A percentile compares a stretch with the other conserved stretches of the same genome.
These are phyloP conservation scores for Henckelia pumila DNA, from an alignment of 257 asterid species.

Conservation along the genomic window DNA sequence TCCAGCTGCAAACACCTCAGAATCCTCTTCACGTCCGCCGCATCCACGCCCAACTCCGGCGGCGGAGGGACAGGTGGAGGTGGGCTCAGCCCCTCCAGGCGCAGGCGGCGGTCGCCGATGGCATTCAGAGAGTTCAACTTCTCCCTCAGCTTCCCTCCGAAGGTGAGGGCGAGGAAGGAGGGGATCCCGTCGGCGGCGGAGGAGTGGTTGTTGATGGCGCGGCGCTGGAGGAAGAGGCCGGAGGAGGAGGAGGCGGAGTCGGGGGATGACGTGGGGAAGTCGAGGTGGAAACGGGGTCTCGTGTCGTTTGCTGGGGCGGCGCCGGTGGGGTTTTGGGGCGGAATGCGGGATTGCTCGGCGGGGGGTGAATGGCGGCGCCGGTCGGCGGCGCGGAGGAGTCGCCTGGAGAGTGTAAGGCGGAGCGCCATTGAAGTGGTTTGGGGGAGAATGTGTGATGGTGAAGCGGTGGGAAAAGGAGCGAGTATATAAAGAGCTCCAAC, in stretches of 20 bases:
- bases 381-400: too few species aligned
- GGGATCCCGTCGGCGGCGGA: conserved; percentile 32
- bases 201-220: neutral
- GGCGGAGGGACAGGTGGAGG: conserved; percentile 13
- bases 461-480: too few species aligned
- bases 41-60: conserved; percentile 31
- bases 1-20: conserved; percentile 52
- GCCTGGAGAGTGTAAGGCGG: too few species aligned
- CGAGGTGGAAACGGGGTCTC: too few species aligned
- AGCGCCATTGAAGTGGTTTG: too few species aligned
- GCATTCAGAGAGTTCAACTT: conserved; percentile 41
- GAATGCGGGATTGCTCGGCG: conserved; percentile 8
- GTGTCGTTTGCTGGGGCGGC: too few species aligned
- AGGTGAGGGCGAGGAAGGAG: conserved; percentile 50
- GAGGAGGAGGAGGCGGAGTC: too few species aligned
- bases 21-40: conserved; percentile 53
- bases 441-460: too few species aligned
- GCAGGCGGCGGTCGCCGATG: conserved; percentile 32
- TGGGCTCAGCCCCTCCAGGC: conserved; percentile 32
- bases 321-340: neutral
- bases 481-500: too few species aligned
- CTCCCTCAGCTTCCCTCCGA: conserved; percentile 64
- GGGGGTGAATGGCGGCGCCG: neutral
- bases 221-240: too few species aligned
- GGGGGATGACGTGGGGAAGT: too few species aligned